These are phyloP conservation scores for Paramecium pentaurelia DNA, from an alignment of 73 alveolate genomes.

Conservation along the genomic window DNA sequence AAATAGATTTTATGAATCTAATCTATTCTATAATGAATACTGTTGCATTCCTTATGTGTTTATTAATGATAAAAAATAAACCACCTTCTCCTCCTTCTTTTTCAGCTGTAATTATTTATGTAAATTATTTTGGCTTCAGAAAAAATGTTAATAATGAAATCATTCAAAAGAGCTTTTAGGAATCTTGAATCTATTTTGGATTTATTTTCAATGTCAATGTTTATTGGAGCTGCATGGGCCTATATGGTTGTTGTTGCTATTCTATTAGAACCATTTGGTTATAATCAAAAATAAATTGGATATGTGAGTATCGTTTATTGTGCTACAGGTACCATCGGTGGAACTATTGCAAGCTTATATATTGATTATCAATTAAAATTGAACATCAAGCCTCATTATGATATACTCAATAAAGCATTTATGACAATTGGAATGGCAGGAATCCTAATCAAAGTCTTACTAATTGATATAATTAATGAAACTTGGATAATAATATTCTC, in stretches of 20 bases:
- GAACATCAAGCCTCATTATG: not conserved
- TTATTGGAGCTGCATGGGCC: conserved; percentile 31
- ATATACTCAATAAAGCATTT: not conserved
- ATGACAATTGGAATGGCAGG: not conserved
- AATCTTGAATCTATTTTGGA: not conserved
- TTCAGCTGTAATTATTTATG: not conserved
- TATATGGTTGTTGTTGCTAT: not conserved
- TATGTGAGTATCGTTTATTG: conserved; percentile 3
- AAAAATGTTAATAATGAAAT: not conserved
- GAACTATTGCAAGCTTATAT: not conserved
- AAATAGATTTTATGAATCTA: not conserved
- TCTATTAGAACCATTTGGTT: not conserved
- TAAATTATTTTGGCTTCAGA: not conserved
- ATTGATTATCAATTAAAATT: not conserved
- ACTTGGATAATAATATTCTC: not conserved
- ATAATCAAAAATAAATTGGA: not conserved
- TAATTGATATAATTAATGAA: not conserved
- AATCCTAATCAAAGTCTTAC: not conserved
- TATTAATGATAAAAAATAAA: not conserved
- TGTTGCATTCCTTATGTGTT: not conserved
- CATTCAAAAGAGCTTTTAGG: not conserved
- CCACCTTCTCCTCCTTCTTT: not conserved
- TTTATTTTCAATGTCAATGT: conserved; percentile 4
- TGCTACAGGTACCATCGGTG: conserved; percentile 20
- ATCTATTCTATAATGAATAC: not conserved